Conservation (phyloP, 2,329 filamentous ascomycete genomes). For the Cadophora malorum region DNA sequence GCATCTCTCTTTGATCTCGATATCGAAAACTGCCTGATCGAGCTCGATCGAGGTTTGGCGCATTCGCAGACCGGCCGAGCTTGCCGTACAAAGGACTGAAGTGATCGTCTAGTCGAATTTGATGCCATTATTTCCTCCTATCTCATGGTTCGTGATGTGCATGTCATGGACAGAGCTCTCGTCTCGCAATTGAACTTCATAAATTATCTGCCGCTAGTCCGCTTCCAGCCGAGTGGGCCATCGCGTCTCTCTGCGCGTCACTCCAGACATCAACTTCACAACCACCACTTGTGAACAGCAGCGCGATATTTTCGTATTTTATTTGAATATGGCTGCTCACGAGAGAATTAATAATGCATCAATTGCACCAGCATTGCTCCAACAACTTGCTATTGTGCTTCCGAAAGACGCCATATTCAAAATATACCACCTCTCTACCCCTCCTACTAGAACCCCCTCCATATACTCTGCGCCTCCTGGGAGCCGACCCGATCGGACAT, state of each 20-base stretch:
- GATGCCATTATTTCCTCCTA: conserved; percentile 52
- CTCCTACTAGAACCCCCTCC: conserved; percentile 74
- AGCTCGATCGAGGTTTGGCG: conserved; percentile 30
- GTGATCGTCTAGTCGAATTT: conserved; percentile 51
- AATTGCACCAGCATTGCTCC: conserved; percentile 39
- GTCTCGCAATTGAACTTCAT: conserved; percentile 22
- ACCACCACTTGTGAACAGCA: conserved; percentile 28
- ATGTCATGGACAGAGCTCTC: conserved; percentile 9
- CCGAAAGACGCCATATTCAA: conserved; percentile 65
- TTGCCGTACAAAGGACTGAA: conserved; percentile 46
- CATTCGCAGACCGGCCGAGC: conserved; percentile 40
- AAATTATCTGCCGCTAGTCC: conserved; percentile 37
- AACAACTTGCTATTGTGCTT: conserved; percentile 48
- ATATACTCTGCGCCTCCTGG: conserved; percentile 82
- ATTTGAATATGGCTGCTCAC: conserved; percentile 43
- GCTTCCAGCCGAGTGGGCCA: conserved; percentile 23
- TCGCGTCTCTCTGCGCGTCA: conserved; percentile 29
- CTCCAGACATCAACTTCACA: conserved; percentile 17
- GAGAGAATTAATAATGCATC: conserved; percentile 34
- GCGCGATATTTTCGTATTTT: conserved; percentile 35
- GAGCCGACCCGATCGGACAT: conserved; percentile 76
- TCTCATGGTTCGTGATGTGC: conserved; percentile 6
- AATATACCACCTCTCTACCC: conserved; percentile 87
- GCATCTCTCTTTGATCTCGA: conserved; percentile 40
- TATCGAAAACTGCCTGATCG: conserved; percentile 39